A percentile compares a stretch with the other conserved stretches of the same genome.
phyloP scores from a whole-genome alignment of 2,329 filamentous ascomycete genomes.

The Tolypocladium inflatum region DNA sequence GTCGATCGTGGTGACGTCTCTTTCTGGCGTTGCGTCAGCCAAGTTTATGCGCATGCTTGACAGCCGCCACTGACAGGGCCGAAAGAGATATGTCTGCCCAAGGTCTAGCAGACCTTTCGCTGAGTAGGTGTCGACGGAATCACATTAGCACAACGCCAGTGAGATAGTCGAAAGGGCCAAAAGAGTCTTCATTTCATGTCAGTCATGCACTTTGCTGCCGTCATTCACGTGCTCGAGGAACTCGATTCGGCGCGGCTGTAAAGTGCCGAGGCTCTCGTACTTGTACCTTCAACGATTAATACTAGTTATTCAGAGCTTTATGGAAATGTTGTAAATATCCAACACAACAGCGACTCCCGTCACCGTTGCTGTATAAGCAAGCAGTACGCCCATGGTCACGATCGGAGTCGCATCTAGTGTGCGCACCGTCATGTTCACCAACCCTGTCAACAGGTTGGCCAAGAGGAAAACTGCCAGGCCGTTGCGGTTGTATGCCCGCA shows the following conservation, averaged over 20 bases:
- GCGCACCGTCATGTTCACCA: constrained; percentile 78
- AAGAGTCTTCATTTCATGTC: background rate
- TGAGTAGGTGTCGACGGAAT: background rate
- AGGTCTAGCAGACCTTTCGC: background rate
- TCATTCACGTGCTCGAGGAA: background rate
- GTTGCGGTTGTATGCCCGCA: constrained; percentile 81
- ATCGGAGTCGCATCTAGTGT: constrained; percentile 63
- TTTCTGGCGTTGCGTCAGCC: background rate
- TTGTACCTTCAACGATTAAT: no score
- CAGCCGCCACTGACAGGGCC: background rate
- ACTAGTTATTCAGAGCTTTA: constrained; percentile 47
- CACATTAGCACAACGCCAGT: background rate
- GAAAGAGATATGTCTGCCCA: background rate
- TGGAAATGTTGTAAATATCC: constrained; percentile 56
- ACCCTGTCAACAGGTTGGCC: constrained; percentile 81
- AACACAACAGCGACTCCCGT: constrained; percentile 59
- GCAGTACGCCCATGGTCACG: constrained; percentile 62
- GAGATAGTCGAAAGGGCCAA: background rate
- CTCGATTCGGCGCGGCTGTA: background rate
- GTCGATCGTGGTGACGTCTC: background rate
- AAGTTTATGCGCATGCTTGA: background rate
- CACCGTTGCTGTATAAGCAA: constrained; percentile 60
- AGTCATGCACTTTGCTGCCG: background rate
- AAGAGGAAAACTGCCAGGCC: constrained; percentile 76
- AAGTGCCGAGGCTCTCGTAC: background rate